Conservation (phyloP, 2,329 filamentous ascomycete genomes). For the Aspergillus thermomutatus region DNA sequence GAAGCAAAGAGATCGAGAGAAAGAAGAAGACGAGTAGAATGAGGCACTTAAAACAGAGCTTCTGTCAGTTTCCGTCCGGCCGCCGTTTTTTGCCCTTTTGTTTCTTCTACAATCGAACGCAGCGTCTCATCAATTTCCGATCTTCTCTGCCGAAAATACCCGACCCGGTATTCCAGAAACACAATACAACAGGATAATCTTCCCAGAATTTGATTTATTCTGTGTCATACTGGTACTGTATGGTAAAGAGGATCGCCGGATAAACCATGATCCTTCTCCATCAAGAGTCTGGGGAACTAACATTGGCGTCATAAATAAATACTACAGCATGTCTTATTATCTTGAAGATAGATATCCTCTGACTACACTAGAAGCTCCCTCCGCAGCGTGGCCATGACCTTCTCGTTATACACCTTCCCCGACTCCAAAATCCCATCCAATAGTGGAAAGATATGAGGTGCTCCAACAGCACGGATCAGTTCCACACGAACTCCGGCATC, state of each 20-base stretch:
- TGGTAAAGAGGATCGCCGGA: constrained; percentile 12
- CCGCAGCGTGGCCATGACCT: constrained; percentile 26
- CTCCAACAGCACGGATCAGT: constrained; percentile 28
- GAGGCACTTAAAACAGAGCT: background rate
- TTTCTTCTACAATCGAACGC: background rate
- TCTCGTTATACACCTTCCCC: constrained; percentile 26
- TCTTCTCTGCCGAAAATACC: constrained; percentile 22
- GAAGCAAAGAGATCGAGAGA: background rate
- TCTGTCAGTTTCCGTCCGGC: background rate
- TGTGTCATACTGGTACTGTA: constrained; percentile 5
- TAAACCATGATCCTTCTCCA: constrained; percentile 15
- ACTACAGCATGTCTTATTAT: background rate
- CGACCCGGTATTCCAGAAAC: constrained; percentile 17
- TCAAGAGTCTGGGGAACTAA: background rate
- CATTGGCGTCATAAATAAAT: background rate
- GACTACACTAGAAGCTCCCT: constrained; percentile 17
- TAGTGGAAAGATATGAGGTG: constrained; percentile 31
- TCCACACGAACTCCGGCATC: constrained; percentile 34
- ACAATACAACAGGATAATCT: background rate
- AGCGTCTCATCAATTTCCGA: constrained; percentile 11
- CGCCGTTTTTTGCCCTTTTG: constrained; percentile 1
- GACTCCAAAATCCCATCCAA: constrained; percentile 31
- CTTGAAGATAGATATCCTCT: background rate
- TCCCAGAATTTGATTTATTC: background rate
- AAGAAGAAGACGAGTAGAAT: background rate